A percentile compares a stretch with the other conserved stretches of the same genome.
These are phyloP conservation scores for Podospora didyma DNA, from an alignment of 495 filamentous ascomycete species.

Conservation along the genomic window DNA sequence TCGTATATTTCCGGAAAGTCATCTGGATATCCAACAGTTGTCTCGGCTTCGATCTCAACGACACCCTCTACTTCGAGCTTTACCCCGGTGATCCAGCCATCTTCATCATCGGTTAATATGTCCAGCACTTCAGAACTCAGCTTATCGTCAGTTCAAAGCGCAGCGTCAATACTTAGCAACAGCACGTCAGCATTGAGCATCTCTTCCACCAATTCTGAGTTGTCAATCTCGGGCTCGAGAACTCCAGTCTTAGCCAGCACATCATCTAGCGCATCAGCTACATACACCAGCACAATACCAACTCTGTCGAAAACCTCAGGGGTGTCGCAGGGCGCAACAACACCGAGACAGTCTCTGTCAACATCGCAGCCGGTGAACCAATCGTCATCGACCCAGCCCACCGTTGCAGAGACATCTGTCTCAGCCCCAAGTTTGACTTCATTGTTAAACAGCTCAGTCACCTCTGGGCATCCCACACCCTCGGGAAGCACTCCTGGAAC, in stretches of 20 bases:
- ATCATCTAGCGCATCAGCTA: no score
- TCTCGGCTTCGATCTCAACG: not conserved
- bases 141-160: not conserved
- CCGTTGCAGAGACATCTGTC: no score
- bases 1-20: no score
- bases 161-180: not conserved
- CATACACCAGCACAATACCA: no score
- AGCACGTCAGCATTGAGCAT: not conserved
- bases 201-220: not conserved
- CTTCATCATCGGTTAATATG: not conserved
- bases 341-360: no score
- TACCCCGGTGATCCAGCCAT: not conserved
- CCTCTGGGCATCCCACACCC: not conserved
- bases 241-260: no score
- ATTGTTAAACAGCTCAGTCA: not conserved
- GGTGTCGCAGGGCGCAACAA: no score
- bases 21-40: not conserved
- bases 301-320: no score
- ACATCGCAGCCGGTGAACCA: no score
- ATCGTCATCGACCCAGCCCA: no score
- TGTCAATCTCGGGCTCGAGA: no score
- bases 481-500: not conserved
- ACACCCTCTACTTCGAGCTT: not conserved
- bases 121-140: not conserved
- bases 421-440: no score